Base-by-base conservation (phyloP, 2,329 filamentous ascomycete genomes). In the Ophiostoma novo-ulmi region DNA sequence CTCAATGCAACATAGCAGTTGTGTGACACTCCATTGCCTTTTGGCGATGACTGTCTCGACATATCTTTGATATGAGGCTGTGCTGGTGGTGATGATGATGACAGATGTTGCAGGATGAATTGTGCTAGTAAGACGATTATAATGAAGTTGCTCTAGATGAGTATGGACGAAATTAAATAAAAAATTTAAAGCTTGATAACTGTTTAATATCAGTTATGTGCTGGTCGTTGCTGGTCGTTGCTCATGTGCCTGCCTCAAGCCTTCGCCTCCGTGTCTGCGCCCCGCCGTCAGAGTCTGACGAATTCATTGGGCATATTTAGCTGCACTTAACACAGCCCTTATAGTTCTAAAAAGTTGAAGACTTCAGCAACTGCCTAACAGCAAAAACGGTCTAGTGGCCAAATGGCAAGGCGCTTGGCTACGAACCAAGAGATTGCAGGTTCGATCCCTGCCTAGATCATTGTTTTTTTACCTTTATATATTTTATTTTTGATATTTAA, bases 1-100 rank as follows among this genome's bases (percentile, higher is more conserved):
- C 91, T 93, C 10, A 96, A 83, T 68, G 87, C 87, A 58, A 93
- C 90, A 78, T 89, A 87, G 78, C 89, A 88, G 66, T 78, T 79
- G 13, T 82, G 81, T 0, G 63, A 7, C 35, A 35, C 31, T 8
- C 17, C 61, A 38, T 65, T 35, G 5, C 7, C 35, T 1, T 38
- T 38, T 38, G 61, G 61, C 39, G 35, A 65, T 22, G n/a, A 7
- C 6, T 39, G 61, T 64, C 61, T 64, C 8, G 31, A 39, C 63
- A 65, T 65, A 10, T 39, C 20, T n/a, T 26, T n/a, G 22, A 52
- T 48, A 13, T 14, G 3, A 8, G 3, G 35, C 22, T 17, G 35
- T 35, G 31, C 20, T n/a, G 61, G 61, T 38, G 20, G n/a, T 26
- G 13, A n/a, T 65, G 61, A n/a, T 39, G 61, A 7, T 61, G 26